These are phyloP conservation scores for Peniophora sp. DNA, from an alignment of 1,284 basidiomycete genomes.

Conservation along the genomic window DNA sequence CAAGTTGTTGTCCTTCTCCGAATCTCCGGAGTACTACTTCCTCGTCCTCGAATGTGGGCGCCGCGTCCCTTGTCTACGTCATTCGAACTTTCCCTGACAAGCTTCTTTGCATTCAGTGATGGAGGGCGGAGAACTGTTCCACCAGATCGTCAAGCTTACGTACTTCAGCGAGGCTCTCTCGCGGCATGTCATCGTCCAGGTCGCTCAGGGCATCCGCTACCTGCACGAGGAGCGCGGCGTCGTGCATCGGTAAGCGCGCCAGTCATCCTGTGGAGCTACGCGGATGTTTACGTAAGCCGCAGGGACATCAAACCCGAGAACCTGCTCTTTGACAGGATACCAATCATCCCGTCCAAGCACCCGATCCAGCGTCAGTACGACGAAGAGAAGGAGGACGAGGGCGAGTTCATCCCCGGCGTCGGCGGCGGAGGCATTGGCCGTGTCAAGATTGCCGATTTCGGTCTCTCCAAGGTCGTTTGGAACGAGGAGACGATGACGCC, in stretches of 20 bases:
- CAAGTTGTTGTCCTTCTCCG: slow-evolving; percentile 83
- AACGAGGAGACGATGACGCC: slow-evolving; percentile 99
- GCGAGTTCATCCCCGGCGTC: slow-evolving; percentile 85
- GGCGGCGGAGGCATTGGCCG: slow-evolving; percentile 97
- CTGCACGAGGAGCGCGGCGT: slow-evolving; percentile 98
- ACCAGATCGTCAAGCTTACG: slow-evolving; percentile 98
- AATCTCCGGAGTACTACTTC: slow-evolving; percentile 92
- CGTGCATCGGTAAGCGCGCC: slow-evolving; percentile 63
- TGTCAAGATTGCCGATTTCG: slow-evolving; percentile 99
- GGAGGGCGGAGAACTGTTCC: slow-evolving; percentile 98
- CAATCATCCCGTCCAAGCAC: slow-evolving; percentile 82
- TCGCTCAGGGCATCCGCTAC: slow-evolving; percentile 92
- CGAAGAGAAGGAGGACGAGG: slow-evolving; percentile 98
- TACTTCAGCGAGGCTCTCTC: slow-evolving; percentile 96
- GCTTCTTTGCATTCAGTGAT: slow-evolving; percentile 49
- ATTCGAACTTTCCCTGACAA: slow-evolving; percentile 1
- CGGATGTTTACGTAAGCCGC: background rate
- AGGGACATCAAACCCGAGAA: slow-evolving; percentile 99
- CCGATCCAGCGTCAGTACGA: slow-evolving; percentile 84
- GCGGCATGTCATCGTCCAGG: slow-evolving; percentile 95
- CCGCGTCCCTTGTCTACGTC: slow-evolving; percentile 2
- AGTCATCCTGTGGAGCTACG: background rate
- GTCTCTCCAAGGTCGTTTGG: slow-evolving; percentile 97
- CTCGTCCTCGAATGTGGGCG: slow-evolving; percentile 83
- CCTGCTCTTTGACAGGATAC: slow-evolving; percentile 90